Conservation (phyloP, 108 stramenopile species). For the Nitzschia inconspicua region DNA sequence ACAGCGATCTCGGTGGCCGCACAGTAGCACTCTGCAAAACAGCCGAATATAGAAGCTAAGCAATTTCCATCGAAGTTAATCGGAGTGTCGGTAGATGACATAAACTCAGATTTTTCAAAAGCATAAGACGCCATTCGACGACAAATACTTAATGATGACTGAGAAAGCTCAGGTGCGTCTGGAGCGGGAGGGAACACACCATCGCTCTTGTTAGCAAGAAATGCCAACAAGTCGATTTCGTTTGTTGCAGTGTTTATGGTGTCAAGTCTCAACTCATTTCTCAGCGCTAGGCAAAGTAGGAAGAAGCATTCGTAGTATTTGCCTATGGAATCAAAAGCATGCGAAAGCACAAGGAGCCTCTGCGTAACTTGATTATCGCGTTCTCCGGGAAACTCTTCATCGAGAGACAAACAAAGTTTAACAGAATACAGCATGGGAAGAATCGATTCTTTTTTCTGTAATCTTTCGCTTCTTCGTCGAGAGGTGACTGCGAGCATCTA, state of each 20-base stretch:
- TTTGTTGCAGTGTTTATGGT: neutral
- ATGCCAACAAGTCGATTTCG: neutral
- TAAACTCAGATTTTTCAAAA: too few relatives aligned
- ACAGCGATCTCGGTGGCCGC: too few relatives aligned
- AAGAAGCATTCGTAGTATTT: neutral
- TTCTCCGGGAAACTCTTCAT: neutral
- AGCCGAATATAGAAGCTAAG: too few relatives aligned
- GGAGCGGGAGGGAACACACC: neutral
- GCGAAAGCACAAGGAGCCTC: slow-evolving; percentile 13
- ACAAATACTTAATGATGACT: neutral
- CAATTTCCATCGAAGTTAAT: too few relatives aligned
- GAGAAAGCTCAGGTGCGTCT: neutral
- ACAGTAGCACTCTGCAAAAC: too few relatives aligned
- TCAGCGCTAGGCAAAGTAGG: neutral
- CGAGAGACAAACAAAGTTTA: slow-evolving; percentile 1
- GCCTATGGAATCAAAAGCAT: neutral
- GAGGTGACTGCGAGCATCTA: too few relatives aligned
- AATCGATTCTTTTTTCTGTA: neutral
- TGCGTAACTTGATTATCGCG: slow-evolving; percentile 10
- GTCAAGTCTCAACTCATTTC: neutral
- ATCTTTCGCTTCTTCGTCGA: slow-evolving; percentile 12
- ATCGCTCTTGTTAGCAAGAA: neutral
- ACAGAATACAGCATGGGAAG: slow-evolving; percentile 7
- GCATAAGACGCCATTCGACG: slow-evolving; percentile 9
- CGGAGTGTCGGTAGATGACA: too few relatives aligned